Percentiles rank a stretch among this genome's conserved stretches.
phyloP scores from a whole-genome alignment of 1,284 basidiomycete genomes.

The Leccinum subfulvum region DNA sequence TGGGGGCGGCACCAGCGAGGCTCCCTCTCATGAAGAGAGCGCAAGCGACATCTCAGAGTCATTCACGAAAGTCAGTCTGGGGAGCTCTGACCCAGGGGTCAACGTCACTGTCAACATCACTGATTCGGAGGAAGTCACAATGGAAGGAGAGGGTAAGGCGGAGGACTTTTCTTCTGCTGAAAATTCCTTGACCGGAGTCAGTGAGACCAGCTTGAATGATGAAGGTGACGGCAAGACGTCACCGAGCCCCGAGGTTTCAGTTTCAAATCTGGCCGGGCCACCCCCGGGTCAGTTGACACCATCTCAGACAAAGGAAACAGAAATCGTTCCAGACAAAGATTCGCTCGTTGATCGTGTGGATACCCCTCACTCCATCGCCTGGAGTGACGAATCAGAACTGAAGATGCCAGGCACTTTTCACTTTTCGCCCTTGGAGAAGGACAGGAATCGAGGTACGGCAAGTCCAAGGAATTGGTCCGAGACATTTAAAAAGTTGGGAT shows the following conservation, averaged over 20 bases:
- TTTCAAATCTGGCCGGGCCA: not conserved
- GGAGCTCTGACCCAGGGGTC: constrained; percentile 24
- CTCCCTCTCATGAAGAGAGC: constrained; percentile 20
- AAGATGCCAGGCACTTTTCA: constrained; percentile 52
- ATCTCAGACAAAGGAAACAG: constrained; percentile 1
- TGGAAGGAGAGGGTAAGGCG: constrained; percentile 26
- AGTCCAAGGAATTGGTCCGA: constrained; percentile 22
- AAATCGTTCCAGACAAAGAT: not conserved
- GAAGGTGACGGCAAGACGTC: not conserved
- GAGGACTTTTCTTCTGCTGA: constrained; percentile 20
- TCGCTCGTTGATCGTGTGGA: not conserved
- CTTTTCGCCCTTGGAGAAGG: constrained; percentile 22
- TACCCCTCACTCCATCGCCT: constrained; percentile 17
- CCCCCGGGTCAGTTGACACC: not conserved
- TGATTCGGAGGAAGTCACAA: constrained; percentile 29
- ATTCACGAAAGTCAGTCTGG: constrained; percentile 31
- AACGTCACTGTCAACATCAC: constrained; percentile 35
- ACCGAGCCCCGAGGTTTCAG: constrained; percentile 1
- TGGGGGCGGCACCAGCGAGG: constrained; percentile 10
- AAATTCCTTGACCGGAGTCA: constrained; percentile 22
- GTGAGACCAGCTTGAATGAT: constrained; percentile 16
- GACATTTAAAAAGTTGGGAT: constrained; percentile 24
- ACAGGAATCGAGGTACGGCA: not conserved
- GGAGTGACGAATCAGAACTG: constrained; percentile 37
- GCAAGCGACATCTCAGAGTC: constrained; percentile 23